Evolutionary conservation across 2,329 filamentous ascomycete genomes (phyloP), one percentile per base, ranked within the genome.

Genomic region (Fusarium sp.): DNA sequence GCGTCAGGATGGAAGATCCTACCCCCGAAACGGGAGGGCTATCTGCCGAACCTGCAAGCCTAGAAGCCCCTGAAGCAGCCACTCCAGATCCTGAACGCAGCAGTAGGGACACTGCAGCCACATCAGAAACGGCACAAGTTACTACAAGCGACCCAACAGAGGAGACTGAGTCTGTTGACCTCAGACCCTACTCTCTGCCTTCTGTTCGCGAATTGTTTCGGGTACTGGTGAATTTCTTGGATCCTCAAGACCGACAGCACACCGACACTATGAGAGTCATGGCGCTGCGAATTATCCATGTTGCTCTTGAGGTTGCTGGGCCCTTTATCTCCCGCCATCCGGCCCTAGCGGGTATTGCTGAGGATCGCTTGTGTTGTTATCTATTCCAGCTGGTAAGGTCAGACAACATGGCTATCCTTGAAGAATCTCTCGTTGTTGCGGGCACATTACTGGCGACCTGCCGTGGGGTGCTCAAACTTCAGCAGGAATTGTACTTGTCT

Each of bases 201-300:
- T 97, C 94, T 3, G 97, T 99, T 66, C 84, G 93, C 65, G 96
- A 99, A 73, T 84, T 99, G 1, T 97, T 99, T 73, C 84, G 95
- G 49, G 95, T 98, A 37, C 80, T 99, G 23, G 94, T 98, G 39
- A 94, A 96, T 73, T 88, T 99, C 14, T 79, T 99, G 23, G 93
- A 99, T 72, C 95, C 96, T 2, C 91, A 97, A 71, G 94, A 98
- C 75, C 88, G 87, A 48, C 91, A 94, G 68, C 92, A 97, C 74
- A 96, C 93, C 3, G 95, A 99, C 72, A 89, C 92, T 1, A 95
- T 98, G 89, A 87, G 94, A 67, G 92, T 99, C 36, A 99, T 99
- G 93, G 95, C 95, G 15, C 79, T 99, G 65, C 88, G 95, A 38
- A 98, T 99, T 63, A 95, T 99, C 51, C 95, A 99, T 74, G 95